Evolutionary conservation across 768 basidiomycete species (phyloP).

Genomic region (Paxillus involutus): DNA sequence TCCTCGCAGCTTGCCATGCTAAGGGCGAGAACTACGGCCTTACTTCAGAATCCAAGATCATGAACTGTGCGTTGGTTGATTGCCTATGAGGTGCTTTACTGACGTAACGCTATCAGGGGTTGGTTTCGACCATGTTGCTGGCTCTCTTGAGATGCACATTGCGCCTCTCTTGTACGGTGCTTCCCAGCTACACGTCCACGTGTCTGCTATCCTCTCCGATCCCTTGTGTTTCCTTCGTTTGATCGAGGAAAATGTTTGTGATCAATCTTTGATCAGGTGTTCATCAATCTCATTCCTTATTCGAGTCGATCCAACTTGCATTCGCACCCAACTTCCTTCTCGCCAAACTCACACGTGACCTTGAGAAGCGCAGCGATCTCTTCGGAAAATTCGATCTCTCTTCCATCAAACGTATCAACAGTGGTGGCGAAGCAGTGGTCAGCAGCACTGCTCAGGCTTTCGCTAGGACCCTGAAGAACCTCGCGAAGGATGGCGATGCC

Average conservation of each 20-base stretch:
- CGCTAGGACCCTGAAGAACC: constrained; percentile 29
- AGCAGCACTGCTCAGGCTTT: constrained; percentile 38
- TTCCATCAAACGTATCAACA: constrained; percentile 35
- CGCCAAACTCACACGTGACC: constrained; percentile 36
- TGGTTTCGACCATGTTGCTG: constrained; percentile 47
- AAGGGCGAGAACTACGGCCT: constrained; percentile 36
- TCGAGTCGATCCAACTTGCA: constrained; percentile 28
- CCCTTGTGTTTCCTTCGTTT: constrained; percentile 21
- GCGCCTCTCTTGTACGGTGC: constrained; percentile 35
- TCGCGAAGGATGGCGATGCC: constrained; percentile 16
- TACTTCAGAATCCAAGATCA: constrained; percentile 33
- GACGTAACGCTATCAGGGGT: constrained; percentile 29
- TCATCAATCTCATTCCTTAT: constrained; percentile 16
- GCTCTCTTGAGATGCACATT: constrained; percentile 42
- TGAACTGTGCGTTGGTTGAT: constrained; percentile 35
- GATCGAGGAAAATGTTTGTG: constrained; percentile 38
- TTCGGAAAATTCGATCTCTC: constrained; percentile 34
- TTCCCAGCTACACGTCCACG: constrained; percentile 22
- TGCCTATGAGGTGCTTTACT: background rate
- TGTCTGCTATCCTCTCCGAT: constrained; percentile 24
- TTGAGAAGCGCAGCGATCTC: constrained; percentile 22
- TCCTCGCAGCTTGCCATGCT: constrained; percentile 33
- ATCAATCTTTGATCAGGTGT: constrained; percentile 12
- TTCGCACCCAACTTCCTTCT: constrained; percentile 46
- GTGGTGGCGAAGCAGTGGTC: constrained; percentile 44